Evolutionary conservation across 352 stramenopile genomes (phyloP).

Genomic region (Pythium brachiatum): DNA sequence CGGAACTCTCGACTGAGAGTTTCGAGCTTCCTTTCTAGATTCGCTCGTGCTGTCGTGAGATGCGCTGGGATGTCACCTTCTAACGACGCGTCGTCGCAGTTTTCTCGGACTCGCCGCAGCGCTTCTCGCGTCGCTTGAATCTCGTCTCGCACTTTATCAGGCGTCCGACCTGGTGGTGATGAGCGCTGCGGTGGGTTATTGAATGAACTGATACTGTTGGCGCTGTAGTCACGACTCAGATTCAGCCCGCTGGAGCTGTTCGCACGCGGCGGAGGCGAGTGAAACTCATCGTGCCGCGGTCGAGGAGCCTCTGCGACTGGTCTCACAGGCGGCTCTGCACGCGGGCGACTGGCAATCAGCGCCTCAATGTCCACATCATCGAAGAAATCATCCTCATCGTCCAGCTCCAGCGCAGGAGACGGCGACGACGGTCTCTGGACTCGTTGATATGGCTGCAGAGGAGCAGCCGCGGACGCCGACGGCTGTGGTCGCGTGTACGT

Average conservation of each 20-base stretch:
- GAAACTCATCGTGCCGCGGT: background rate
- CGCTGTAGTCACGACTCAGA: background rate
- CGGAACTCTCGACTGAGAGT: slow-evolving; percentile 56
- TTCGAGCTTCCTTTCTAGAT: slow-evolving; percentile 63
- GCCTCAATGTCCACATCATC: slow-evolving; percentile 28
- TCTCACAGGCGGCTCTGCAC: background rate
- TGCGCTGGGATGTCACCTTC: slow-evolving; percentile 68
- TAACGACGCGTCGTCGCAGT: slow-evolving; percentile 80
- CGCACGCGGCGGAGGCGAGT: background rate
- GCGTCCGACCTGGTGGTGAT: background rate
- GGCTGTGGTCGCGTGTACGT: background rate
- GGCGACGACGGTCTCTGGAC: slow-evolving; percentile 2
- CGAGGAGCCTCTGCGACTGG: background rate
- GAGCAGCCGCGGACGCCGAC: background rate
- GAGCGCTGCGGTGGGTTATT: background rate
- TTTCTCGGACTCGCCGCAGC: slow-evolving; percentile 66
- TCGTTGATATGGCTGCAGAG: background rate
- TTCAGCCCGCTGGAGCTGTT: background rate
- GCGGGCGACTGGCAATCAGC: slow-evolving; percentile 16
- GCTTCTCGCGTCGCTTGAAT: slow-evolving; percentile 68
- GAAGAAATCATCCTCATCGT: slow-evolving; percentile 24
- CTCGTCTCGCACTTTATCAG: slow-evolving; percentile 22
- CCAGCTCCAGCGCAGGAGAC: slow-evolving; percentile 13
- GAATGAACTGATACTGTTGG: background rate
- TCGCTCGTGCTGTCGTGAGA: slow-evolving; percentile 35